These are phyloP conservation scores for Suillus luteus DNA, from an alignment of 768 basidiomycete species.

Conservation along the genomic window DNA sequence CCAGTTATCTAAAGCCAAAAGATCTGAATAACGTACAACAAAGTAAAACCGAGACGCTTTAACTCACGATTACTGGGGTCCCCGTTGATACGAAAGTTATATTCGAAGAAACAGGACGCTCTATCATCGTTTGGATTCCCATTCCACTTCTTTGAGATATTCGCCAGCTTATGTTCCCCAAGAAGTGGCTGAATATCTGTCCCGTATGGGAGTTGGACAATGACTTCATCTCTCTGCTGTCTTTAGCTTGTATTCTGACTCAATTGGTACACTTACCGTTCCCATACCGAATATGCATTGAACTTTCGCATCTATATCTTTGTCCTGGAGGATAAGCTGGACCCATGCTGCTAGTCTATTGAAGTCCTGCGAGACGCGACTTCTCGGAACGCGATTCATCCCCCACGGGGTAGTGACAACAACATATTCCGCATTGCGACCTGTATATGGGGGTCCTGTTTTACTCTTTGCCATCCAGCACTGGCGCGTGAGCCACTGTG, in stretches of 20 bases:
- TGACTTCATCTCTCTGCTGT: constrained; percentile 31
- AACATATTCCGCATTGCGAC: constrained; percentile 25
- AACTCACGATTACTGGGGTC: constrained; percentile 34
- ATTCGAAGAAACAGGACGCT: constrained; percentile 28
- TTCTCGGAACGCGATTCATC: constrained; percentile 9
- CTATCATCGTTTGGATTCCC: constrained; percentile 16
- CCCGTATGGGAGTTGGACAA: constrained; percentile 27
- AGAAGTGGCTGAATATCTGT: constrained; percentile 31
- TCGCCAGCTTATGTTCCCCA: constrained; percentile 29
- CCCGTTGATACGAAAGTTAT: constrained; percentile 34
- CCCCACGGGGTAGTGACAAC: constrained; percentile 31
- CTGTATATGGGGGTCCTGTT: constrained; percentile 30
- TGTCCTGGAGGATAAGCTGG: constrained; percentile 22
- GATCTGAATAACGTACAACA: neutral
- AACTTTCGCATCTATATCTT: constrained; percentile 16
- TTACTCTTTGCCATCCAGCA: constrained; percentile 18
- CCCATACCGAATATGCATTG: constrained; percentile 32
- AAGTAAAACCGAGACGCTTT: neutral
- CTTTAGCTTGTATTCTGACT: neutral
- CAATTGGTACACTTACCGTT: constrained; percentile 30
- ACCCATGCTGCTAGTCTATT: constrained; percentile 30
- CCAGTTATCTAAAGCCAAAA: constrained; percentile 28
- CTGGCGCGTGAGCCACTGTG: neutral
- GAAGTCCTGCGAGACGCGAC: constrained; percentile 21
- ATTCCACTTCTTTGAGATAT: constrained; percentile 17